Base-by-base conservation (phyloP, 441 rosid genomes). In the Aquilaria agallochum region DNA sequence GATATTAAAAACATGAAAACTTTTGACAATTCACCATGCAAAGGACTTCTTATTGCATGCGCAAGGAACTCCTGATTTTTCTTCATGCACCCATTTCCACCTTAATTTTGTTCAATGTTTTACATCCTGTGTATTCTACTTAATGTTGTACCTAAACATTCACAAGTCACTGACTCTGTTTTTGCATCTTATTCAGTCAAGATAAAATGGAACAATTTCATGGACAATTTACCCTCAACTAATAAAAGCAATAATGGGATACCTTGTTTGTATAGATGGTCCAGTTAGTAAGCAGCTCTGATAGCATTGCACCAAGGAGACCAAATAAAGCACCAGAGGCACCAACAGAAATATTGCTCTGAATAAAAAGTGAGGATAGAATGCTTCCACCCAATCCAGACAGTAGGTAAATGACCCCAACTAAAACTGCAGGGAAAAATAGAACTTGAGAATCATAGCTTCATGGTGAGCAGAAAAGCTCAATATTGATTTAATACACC, bases 261-360 rank as follows among this genome's bases (percentile, higher is more conserved):
- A 89, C 99, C 96, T 90, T 95, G 58, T 82, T 86, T 15, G 87
- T 59, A 58, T 95, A 95, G 66, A 90, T 90, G 49, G 90, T 82
- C 99, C 99, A 95, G 68, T 95, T 91, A 58, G 92, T 88, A 9
- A 91, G 83, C 53, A 95, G 92, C 80, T 92, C 98, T 0, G 99
- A 89, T 34, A 88, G 65, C 97, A 95, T 88, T 40, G 99, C 97
- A 13, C 99, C 99, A 20, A 91, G 81, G 61, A 94, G 94, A 58
- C 99, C 99, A 62, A 91, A 91, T 65, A 91, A 76, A 70, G 99
- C 99, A 70, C 97, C 92, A 2, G 99, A 94, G 15, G 96, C 97
- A 66, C 99, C 99, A 11, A 91, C 96, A 14, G 96, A 89, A 48
- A 87, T 86, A 47, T 75, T 83, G 11, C 12, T 44, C 63, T 76